Evolutionary conservation across 768 basidiomycete genomes (phyloP).

Genomic region (Crassisporium funariophilum): DNA sequence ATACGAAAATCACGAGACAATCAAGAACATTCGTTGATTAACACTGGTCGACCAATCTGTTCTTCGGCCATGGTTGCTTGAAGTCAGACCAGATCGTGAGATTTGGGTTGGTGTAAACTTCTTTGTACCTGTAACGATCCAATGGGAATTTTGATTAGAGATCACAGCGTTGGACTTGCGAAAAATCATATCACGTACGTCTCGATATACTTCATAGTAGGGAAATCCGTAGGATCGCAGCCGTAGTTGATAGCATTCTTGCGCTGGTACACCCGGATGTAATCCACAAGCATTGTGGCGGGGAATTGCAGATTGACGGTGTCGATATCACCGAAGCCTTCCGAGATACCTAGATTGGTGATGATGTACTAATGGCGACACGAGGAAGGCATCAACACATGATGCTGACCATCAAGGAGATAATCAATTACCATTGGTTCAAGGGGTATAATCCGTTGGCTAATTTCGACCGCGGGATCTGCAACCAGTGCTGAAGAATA

Average conservation of each 20-base stretch:
- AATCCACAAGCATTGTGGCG: slow-evolving; percentile 69
- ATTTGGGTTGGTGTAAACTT: slow-evolving; percentile 67
- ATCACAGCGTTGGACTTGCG: too few relatives aligned
- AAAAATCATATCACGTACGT: slow-evolving; percentile 37
- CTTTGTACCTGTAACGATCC: slow-evolving; percentile 45
- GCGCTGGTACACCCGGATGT: slow-evolving; percentile 70
- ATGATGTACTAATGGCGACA: slow-evolving; percentile 63
- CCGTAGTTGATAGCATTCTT: slow-evolving; percentile 51
- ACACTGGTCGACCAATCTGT: slow-evolving; percentile 28
- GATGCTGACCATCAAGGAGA: background rate
- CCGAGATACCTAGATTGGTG: slow-evolving; percentile 65
- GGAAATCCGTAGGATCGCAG: slow-evolving; percentile 67
- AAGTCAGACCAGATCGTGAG: slow-evolving; percentile 47
- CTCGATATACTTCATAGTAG: slow-evolving; percentile 74
- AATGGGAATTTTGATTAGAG: slow-evolving; percentile 12
- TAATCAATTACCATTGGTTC: slow-evolving; percentile 62
- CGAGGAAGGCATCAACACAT: slow-evolving; percentile 33
- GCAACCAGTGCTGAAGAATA: slow-evolving; percentile 48
- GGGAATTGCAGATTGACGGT: slow-evolving; percentile 52
- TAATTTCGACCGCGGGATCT: slow-evolving; percentile 52
- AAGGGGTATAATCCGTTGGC: slow-evolving; percentile 53
- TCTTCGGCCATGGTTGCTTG: slow-evolving; percentile 58
- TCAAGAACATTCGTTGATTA: too few relatives aligned
- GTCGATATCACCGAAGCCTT: slow-evolving; percentile 65
- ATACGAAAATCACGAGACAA: background rate